Evolutionary conservation across 352 stramenopile species (phyloP).

Genomic region (Phytophthora hibernalis): DNA sequence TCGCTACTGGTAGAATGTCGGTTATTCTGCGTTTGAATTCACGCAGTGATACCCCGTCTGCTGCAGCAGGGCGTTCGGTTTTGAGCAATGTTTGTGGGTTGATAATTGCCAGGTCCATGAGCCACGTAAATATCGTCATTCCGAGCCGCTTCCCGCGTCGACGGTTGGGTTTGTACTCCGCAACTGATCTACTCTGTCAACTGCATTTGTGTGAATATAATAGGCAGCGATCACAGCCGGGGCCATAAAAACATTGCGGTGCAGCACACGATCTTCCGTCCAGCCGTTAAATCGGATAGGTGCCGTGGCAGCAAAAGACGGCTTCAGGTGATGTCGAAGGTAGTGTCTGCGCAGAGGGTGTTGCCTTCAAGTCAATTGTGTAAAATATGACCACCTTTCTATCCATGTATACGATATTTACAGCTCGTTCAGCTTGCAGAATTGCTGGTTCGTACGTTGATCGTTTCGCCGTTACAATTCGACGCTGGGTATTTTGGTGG

Average conservation of each 20-base stretch:
- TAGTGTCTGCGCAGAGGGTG: conserved; percentile 1
- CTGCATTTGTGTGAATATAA: conserved; percentile 18
- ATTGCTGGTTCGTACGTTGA: conserved; percentile 8
- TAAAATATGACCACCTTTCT: conserved; percentile 26
- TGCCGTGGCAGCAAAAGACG: conserved; percentile 17
- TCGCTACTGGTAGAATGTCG: neutral
- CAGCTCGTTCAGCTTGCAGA: neutral
- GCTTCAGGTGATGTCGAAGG: conserved; percentile 4
- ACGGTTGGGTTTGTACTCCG: conserved; percentile 17
- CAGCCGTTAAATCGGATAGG: conserved; percentile 7
- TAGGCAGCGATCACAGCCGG: conserved; percentile 11
- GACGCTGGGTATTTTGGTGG: conserved; percentile 10
- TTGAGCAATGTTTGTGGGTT: conserved; percentile 9
- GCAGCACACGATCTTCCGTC: conserved; percentile 20
- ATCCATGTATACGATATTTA: conserved; percentile 29
- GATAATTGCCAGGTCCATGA: conserved; percentile 19
- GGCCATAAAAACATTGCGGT: conserved; percentile 11
- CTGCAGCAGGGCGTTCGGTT: neutral
- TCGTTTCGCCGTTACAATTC: neutral
- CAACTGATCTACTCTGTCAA: conserved; percentile 22
- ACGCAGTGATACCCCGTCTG: conserved; percentile 3
- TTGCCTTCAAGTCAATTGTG: conserved; percentile 6
- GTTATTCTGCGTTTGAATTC: conserved; percentile 13
- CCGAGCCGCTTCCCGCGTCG: conserved; percentile 12
- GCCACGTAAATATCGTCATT: conserved; percentile 21